Percentiles rank a stretch among this genome's conserved stretches.
Conservation (phyloP, 2,329 filamentous ascomycete species). For the Dactylellina drechsleri region DNA sequence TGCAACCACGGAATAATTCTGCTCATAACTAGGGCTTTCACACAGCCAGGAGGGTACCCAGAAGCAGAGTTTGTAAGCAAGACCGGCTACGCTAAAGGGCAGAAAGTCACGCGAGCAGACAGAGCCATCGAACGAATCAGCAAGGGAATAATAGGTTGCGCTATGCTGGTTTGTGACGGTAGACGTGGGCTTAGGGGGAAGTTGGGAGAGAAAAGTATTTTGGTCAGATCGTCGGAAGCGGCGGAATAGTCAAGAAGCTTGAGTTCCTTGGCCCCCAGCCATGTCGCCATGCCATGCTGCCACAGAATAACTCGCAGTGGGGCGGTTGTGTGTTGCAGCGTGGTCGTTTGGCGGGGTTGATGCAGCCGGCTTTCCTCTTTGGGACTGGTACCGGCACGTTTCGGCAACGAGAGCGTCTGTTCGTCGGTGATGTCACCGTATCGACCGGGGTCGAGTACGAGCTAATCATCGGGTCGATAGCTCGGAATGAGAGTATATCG, state of each 20-base stretch:
- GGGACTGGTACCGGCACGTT: conserved; percentile 27
- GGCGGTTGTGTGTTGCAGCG: conserved; percentile 8
- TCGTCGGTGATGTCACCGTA: conserved; percentile 8
- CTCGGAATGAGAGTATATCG: too few species aligned
- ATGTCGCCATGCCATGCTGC: conserved; percentile 4
- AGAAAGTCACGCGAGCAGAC: conserved; percentile 52
- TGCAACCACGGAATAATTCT: conserved; percentile 18
- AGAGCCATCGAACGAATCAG: conserved; percentile 29
- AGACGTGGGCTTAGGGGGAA: conserved; percentile 26
- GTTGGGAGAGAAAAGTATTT: conserved; percentile 8
- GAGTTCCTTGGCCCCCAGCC: conserved; percentile 42
- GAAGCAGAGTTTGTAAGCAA: conserved; percentile 21
- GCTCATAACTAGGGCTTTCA: conserved; percentile 7
- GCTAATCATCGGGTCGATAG: too few species aligned
- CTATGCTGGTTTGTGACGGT: conserved; percentile 17
- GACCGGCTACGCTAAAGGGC: conserved; percentile 31
- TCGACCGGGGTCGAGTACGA: background rate
- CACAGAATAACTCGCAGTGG: background rate
- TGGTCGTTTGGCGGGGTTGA: conserved; percentile 29
- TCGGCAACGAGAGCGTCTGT: conserved; percentile 20
- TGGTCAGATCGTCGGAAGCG: conserved; percentile 47
- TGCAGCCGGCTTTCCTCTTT: conserved; percentile 20
- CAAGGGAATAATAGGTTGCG: conserved; percentile 2
- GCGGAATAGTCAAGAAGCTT: conserved; percentile 45
- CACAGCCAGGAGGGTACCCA: conserved; percentile 24